Base-by-base conservation (phyloP, 164 flowering plant species). In the Vitis amurensis region DNA sequence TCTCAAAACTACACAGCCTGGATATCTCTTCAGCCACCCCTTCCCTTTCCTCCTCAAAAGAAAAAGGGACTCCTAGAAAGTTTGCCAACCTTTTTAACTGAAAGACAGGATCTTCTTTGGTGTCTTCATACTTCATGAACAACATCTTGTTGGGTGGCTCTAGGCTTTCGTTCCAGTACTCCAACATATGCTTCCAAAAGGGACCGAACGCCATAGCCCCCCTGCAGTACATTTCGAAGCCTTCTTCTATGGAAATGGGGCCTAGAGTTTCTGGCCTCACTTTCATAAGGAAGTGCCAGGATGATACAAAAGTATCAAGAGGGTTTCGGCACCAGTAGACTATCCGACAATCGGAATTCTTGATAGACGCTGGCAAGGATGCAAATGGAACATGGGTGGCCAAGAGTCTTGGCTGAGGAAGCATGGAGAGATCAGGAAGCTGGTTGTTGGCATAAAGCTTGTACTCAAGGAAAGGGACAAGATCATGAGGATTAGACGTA, bases 251-350 rank as follows among this genome's bases (percentile, higher is more conserved):
- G 19, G 2, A 69, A 63, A 23, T 23, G 2, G 67, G 29, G 0
- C 74, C 76, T 0, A 62, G 66, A n/a, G 57, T 31, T 10, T 50
- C 52, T 0, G 71, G 73, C 60, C 77, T 63, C 8, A 62, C 44
- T 9, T 62, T 67, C n/a, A 11, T 60, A 9, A 70, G 8, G 16
- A 75, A 80, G 55, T 80, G 79, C 77, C 77, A 80, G 0, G 57
- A 16, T 2, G 84, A 80, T 0, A 80, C 66, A 19, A 77, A 75
- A 10, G 71, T 68, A 59, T 80, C 84, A 10, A 72, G 55, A 11
- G 80, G 77, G 66, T 80, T 74, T 8, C 83, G 57, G n/a, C 71
- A 69, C 1, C 74, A 50, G 62, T 80, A 80, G 47, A 77, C 76
- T 3, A 77, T 48, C 61, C 61, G 70, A 31, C 72, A 74, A 0